Conservation (phyloP, 176 grass and related monocot genomes). For the Avena sativa region DNA sequence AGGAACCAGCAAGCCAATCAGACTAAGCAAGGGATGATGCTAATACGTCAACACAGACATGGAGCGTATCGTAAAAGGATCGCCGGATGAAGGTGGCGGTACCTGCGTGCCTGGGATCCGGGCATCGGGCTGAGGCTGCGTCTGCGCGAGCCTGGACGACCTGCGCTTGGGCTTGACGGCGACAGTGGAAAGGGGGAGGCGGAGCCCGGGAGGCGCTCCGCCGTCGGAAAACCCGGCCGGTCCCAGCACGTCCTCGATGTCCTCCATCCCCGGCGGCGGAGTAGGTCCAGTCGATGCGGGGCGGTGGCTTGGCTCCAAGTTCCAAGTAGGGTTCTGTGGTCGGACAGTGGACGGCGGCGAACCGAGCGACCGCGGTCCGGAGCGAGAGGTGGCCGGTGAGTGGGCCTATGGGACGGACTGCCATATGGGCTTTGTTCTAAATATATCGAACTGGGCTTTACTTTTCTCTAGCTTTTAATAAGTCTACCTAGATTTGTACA, state of each 20-base stretch:
- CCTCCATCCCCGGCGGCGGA: slow-evolving; percentile 57
- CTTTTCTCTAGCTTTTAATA: not conserved
- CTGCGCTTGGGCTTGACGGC: slow-evolving; percentile 73
- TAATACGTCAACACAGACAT: not conserved
- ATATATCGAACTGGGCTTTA: not conserved
- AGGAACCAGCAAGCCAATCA: not conserved
- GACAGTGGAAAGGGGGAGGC: slow-evolving; percentile 64
- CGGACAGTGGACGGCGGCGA: not conserved
- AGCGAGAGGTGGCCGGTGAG: not conserved
- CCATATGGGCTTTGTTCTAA: not conserved
- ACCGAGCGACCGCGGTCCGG: not conserved
- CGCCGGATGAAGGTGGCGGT: not conserved
- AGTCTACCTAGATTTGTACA: too few species aligned
- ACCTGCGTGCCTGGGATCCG: slow-evolving; percentile 89
- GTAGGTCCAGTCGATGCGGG: not conserved
- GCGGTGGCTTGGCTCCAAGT: slow-evolving; percentile 27
- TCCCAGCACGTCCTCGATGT: slow-evolving; percentile 84
- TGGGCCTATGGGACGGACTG: not conserved
- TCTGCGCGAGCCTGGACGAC: slow-evolving; percentile 54
- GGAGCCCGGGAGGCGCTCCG: slow-evolving; percentile 65
- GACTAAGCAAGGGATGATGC: not conserved
- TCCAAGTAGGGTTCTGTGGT: slow-evolving; percentile 55
- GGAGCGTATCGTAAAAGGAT: not conserved
- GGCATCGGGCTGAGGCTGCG: slow-evolving; percentile 40
- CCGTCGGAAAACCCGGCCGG: slow-evolving; percentile 36